phyloP scores from a whole-genome alignment of 1,139 yeast species.

The Hyphopichia pseudoburtonii region DNA sequence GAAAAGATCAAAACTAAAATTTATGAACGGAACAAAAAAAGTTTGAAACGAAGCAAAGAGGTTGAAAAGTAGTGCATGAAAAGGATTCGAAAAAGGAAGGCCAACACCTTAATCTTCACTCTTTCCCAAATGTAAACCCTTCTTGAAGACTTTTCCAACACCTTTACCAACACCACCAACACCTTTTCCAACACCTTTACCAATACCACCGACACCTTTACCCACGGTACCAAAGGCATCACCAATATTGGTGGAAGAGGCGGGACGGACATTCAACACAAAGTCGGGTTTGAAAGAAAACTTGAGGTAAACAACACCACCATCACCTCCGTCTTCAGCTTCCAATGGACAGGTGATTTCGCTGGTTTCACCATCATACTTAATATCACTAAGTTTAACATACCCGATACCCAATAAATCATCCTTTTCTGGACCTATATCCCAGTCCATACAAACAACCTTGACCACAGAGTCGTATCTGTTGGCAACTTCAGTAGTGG shows the following conservation, averaged over 20 bases:
- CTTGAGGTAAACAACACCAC: constrained; percentile 63
- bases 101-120: constrained; percentile 3
- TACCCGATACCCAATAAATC: constrained; percentile 74
- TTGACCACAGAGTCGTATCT: constrained; percentile 60
- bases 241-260: constrained; percentile 39
- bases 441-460: constrained; percentile 81
- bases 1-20: neutral
- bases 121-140: constrained; percentile 36
- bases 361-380: constrained; percentile 49
- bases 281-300: constrained; percentile 71
- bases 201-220: constrained; percentile 35
- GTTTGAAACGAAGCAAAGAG: neutral
- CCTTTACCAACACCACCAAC: constrained; percentile 40
- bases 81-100: neutral
- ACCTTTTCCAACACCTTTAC: constrained; percentile 49
- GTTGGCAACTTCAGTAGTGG: constrained; percentile 52
- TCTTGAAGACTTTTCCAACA: constrained; percentile 41
- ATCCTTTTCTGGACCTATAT: constrained; percentile 81
- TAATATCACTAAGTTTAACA: constrained; percentile 60
- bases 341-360: constrained; percentile 55
- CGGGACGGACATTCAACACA: constrained; percentile 47
- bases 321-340: constrained; percentile 55
- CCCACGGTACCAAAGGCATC: constrained; percentile 40
- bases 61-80: neutral
- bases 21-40: neutral